Percentiles rank a stretch among this genome's conserved stretches.
Evolutionary conservation across 345 rosid species (phyloP).

Genomic region (Gossypium thurberi): DNA sequence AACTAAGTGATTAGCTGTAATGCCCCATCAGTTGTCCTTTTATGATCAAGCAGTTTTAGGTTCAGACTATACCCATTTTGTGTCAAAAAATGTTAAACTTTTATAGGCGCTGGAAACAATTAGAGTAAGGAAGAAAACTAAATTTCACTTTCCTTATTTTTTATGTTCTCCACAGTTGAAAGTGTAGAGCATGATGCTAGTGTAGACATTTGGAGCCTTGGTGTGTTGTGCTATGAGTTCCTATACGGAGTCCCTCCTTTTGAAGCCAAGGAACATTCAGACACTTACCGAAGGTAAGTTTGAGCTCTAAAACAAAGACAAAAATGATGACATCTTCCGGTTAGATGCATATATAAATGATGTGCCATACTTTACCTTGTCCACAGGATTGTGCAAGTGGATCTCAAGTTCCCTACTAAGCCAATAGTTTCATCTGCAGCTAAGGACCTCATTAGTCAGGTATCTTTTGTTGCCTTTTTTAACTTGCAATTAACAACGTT

Average conservation of each 20-base stretch:
- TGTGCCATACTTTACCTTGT: background rate
- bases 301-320: background rate
- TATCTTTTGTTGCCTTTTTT: constrained; percentile 7
- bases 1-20: background rate
- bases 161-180: constrained; percentile 48
- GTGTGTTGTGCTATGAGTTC: constrained; percentile 88
- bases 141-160: constrained; percentile 7
- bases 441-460: constrained; percentile 90
- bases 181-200: constrained; percentile 94
- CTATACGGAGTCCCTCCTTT: constrained; percentile 87
- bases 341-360: background rate
- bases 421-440: constrained; percentile 86
- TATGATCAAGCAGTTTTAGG: background rate
- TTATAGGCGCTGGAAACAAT: background rate
- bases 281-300: constrained; percentile 76
- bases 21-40: background rate
- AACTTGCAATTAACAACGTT: background rate
- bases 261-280: constrained; percentile 91
- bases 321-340: background rate
- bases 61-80: background rate
- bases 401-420: constrained; percentile 82
- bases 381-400: constrained; percentile 91
- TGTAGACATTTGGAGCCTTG: constrained; percentile 98
- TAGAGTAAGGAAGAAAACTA: background rate
- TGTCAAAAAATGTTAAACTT: background rate